phyloP scores from a whole-genome alignment of 1,139 yeast species.

The Tardiomyces blankii region DNA sequence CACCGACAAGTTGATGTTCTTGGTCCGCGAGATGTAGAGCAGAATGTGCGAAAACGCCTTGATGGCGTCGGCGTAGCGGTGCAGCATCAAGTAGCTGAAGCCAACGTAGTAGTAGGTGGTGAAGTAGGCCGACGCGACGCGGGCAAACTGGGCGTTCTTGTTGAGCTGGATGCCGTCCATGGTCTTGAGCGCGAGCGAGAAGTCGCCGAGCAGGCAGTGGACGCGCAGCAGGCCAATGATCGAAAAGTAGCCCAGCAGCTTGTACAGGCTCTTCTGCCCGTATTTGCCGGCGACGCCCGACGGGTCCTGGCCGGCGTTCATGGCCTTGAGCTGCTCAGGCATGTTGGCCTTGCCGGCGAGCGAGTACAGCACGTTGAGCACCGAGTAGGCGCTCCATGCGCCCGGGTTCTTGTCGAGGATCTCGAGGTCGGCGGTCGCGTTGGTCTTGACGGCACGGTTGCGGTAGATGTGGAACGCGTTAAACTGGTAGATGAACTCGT shows the following conservation, averaged over 20 bases:
- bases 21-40: slow-evolving; percentile 35
- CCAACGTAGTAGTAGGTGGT: slow-evolving; percentile 41
- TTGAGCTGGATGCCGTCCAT: slow-evolving; percentile 36
- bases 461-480: slow-evolving; percentile 34
- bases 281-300: slow-evolving; percentile 33
- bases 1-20: slow-evolving; percentile 28
- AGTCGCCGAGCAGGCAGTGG: slow-evolving; percentile 38
- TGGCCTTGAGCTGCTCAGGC: slow-evolving; percentile 31
- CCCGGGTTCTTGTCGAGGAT: slow-evolving; percentile 31
- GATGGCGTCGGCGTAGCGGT: slow-evolving; percentile 39
- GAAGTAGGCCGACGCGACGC: slow-evolving; percentile 38
- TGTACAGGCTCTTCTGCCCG: slow-evolving; percentile 33
- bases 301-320: slow-evolving; percentile 25
- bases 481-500: slow-evolving; percentile 41
- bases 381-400: slow-evolving; percentile 37
- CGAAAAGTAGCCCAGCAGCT: slow-evolving; percentile 38
- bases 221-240: slow-evolving; percentile 38
- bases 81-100: slow-evolving; percentile 38
- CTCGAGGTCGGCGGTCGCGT: slow-evolving; percentile 16
- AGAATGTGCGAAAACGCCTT: slow-evolving; percentile 37
- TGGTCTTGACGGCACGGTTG: slow-evolving; percentile 26
- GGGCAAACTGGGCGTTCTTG: slow-evolving; percentile 34
- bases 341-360: slow-evolving; percentile 35
- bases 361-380: slow-evolving; percentile 37
- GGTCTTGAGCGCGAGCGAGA: slow-evolving; percentile 36